Percentiles rank a stretch among this genome's conserved stretches.
Conservation (phyloP, 2,329 filamentous ascomycete genomes). For the Diaporthe sp. region DNA sequence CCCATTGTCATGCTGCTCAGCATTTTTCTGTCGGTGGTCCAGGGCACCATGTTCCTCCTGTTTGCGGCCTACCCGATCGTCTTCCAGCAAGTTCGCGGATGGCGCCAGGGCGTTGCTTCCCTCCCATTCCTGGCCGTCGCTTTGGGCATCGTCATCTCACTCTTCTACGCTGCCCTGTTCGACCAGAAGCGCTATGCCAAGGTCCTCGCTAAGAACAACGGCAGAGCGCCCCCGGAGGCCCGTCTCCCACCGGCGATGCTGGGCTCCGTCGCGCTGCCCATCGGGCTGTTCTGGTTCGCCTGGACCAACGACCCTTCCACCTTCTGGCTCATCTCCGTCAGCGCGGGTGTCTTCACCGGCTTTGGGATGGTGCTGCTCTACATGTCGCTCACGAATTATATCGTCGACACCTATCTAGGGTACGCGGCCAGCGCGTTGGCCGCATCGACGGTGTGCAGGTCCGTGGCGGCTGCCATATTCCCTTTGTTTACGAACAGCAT, state of each 20-base stretch:
- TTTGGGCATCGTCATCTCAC: constrained; percentile 65
- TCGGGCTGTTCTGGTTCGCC: constrained; percentile 69
- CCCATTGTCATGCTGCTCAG: constrained; percentile 68
- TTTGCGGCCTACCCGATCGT: constrained; percentile 63
- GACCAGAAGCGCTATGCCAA: constrained; percentile 58
- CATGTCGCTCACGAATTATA: constrained; percentile 85
- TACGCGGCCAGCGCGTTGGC: constrained; percentile 86
- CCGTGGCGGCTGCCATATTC: constrained; percentile 80
- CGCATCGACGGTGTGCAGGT: constrained; percentile 81
- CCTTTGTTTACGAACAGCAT: constrained; percentile 81
- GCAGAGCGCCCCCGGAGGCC: constrained; percentile 69
- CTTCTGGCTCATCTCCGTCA: constrained; percentile 38
- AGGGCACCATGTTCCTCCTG: constrained; percentile 55
- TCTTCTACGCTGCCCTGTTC: constrained; percentile 57
- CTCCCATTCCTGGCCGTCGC: constrained; percentile 69
- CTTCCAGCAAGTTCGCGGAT: constrained; percentile 62
- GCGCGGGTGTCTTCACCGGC: constrained; percentile 70
- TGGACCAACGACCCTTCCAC: constrained; percentile 63
- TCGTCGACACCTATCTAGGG: constrained; percentile 83
- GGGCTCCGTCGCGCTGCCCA: constrained; percentile 65
- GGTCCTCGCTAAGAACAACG: constrained; percentile 61
- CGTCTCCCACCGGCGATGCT: constrained; percentile 67
- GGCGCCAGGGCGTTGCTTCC: constrained; percentile 62
- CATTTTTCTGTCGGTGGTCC: constrained; percentile 62
- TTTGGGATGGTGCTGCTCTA: constrained; percentile 81